Evolutionary conservation across 495 filamentous ascomycete genomes (phyloP), one percentile per base, ranked within the genome.

Genomic region (Aspergillus nidulans): DNA sequence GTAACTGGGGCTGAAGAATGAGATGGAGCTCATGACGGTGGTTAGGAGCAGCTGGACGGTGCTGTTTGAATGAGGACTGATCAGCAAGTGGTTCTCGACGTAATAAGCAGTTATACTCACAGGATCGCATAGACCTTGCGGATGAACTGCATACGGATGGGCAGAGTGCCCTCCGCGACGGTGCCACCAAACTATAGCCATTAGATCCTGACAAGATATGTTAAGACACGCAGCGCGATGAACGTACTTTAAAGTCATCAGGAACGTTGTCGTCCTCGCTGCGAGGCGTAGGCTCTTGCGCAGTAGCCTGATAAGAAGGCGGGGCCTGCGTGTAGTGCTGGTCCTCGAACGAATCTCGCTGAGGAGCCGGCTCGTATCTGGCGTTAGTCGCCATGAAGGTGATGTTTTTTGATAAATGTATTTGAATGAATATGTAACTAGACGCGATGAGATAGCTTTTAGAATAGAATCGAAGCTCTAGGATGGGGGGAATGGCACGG

Each of bases 141-240:
- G 56, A 99, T 83, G 72, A 99, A 98, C 75, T 92, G 88, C 85
- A 97, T 95, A 56, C 94, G 87, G 69, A 98, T 96, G 57, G 94
- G 90, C 64, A 97, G 77, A 9, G 91, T 95, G 38, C 87, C 95
- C 74, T 97, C 95, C 55, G 92, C 83, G 47, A 97, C 91, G 10
- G 83, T 89, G 34, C 90, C 91, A 41, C 91, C 91, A 64, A 92
- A 97, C 86, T 91, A 60, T 24, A 19, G 18, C 59, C 47, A 59
- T 65, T 30, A 60, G 44, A n/a, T 19, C 12, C 23, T 28, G 3
- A 41, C n/a, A 4, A 20, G 7, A 34, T 3, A 7, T 18, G 2
- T n/a, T 2, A 25, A 19, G 12, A 16, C 4, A 18, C 13, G n/a
- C 36, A 26, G 1, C 23, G 28, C 34, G n/a, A 2, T 20, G 41